These are phyloP conservation scores for Pseudogymnoascus sp. DNA, from an alignment of 2,329 filamentous ascomycete species.

Conservation along the genomic window DNA sequence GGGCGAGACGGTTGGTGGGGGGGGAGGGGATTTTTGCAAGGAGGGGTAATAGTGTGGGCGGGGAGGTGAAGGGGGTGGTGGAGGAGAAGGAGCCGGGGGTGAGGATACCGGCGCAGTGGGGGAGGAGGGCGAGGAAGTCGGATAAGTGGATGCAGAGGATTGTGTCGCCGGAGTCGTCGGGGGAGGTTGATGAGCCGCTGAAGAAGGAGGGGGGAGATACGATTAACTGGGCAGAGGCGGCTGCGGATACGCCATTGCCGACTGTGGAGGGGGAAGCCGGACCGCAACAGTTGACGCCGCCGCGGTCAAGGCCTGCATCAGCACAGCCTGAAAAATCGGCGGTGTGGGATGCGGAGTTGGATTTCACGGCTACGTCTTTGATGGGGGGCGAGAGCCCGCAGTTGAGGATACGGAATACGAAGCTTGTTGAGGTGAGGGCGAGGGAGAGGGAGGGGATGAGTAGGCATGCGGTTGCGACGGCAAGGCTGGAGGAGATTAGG, in stretches of 20 bases:
- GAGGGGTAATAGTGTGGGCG: slow-evolving; percentile 1
- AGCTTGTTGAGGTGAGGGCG: slow-evolving; percentile 22
- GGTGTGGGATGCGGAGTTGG: slow-evolving; percentile 23
- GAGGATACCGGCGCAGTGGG: slow-evolving; percentile 18
- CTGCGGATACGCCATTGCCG: slow-evolving; percentile 15
- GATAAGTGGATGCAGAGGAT: slow-evolving; percentile 18
- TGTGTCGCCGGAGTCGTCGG: slow-evolving; percentile 16
- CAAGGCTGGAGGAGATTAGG: slow-evolving; percentile 20
- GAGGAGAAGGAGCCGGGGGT: slow-evolving; percentile 19
- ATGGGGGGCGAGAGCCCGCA: slow-evolving; percentile 22
- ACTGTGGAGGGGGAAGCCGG: slow-evolving; percentile 17
- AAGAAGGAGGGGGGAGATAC: background rate
- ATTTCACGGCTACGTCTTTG: slow-evolving; percentile 25
- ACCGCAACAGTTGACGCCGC: slow-evolving; percentile 17
- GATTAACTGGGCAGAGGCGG: background rate
- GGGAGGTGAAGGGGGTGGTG: slow-evolving; percentile 12
- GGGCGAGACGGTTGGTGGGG: background rate
- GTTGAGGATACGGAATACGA: slow-evolving; percentile 18
- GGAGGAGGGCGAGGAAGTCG: slow-evolving; percentile 15
- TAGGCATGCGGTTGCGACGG: slow-evolving; percentile 18
- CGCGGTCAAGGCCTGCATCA: slow-evolving; percentile 20
- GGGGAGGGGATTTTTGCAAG: slow-evolving; percentile 8
- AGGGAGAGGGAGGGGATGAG: slow-evolving; percentile 19
- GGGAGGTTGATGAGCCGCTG: slow-evolving; percentile 13
- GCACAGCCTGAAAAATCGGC: slow-evolving; percentile 17